Percentiles rank a stretch among this genome's conserved stretches.
Evolutionary conservation across 2,329 filamentous ascomycete genomes (phyloP).

Genomic region (Aspergillus japonicus): DNA sequence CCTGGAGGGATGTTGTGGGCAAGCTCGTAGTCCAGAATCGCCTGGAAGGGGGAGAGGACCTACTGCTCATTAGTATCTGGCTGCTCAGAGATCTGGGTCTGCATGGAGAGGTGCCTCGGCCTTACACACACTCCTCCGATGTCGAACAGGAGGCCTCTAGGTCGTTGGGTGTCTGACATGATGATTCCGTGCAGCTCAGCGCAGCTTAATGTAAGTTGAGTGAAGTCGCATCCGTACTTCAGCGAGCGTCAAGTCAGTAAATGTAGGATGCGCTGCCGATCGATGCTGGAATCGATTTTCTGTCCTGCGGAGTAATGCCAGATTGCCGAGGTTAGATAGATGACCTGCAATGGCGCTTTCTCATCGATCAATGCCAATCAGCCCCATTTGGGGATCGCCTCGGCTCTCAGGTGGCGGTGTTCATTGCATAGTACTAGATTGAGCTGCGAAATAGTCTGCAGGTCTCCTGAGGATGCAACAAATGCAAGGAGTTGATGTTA

Average conservation of each 20-base stretch:
- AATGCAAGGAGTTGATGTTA: neutral
- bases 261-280: neutral
- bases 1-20: slow-evolving; percentile 74
- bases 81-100: neutral
- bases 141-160: slow-evolving; percentile 84
- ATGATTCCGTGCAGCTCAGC: neutral
- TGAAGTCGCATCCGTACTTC: neutral
- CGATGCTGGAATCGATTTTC: neutral
- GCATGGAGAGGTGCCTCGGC: neutral
- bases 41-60: slow-evolving; percentile 89
- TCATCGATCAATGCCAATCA: neutral
- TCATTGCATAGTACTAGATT: neutral
- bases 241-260: neutral
- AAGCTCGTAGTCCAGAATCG: slow-evolving; percentile 87
- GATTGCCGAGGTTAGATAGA: slow-evolving; percentile 31
- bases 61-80: slow-evolving; percentile 37
- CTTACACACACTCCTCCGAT: slow-evolving; percentile 96
- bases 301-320: slow-evolving; percentile 12
- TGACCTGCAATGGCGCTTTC: neutral
- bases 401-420: neutral
- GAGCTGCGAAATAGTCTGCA: neutral
- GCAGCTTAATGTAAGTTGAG: neutral
- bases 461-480: neutral
- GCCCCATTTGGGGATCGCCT: neutral
- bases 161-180: slow-evolving; percentile 49